Conservation (phyloP, 176 grass and related monocot species). For the Avena eriantha region DNA sequence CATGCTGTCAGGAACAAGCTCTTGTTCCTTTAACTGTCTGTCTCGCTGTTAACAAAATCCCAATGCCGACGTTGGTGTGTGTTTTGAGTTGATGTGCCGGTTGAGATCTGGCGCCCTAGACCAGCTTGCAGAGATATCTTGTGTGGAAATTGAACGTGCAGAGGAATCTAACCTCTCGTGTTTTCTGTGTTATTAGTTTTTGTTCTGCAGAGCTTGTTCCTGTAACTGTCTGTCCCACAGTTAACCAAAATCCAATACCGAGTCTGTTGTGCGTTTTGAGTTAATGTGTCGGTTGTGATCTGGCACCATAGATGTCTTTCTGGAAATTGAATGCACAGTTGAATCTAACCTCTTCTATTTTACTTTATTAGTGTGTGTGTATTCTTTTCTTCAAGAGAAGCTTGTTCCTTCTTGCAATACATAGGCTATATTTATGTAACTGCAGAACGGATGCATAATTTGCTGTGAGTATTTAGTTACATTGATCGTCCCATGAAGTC, state of each 20-base stretch:
- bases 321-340: no score
- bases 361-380: no score
- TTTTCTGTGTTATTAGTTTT: no score
- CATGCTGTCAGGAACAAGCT: no score
- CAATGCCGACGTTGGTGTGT: not conserved
- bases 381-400: not conserved
- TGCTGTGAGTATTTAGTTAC: not conserved
- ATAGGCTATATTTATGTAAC: not conserved
- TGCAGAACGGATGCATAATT: not conserved
- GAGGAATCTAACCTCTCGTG: not conserved
- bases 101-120: slow-evolving; percentile 24
- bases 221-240: no score
- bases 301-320: no score
- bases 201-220: no score
- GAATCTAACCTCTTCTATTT: no score
- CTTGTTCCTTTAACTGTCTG: not conserved
- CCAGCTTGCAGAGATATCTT: not conserved
- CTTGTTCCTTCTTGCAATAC: not conserved
- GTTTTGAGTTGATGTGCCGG: not conserved
- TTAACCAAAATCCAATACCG: no score
- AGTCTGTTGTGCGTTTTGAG: no score
- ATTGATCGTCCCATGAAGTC: not conserved
- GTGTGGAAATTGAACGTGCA: not conserved
- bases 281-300: no score
- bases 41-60: not conserved